Percentiles rank a stretch among this genome's conserved stretches.
phyloP scores from a whole-genome alignment of 2,329 filamentous ascomycete genomes.

The Pseudophaeomoniella oleicola region DNA sequence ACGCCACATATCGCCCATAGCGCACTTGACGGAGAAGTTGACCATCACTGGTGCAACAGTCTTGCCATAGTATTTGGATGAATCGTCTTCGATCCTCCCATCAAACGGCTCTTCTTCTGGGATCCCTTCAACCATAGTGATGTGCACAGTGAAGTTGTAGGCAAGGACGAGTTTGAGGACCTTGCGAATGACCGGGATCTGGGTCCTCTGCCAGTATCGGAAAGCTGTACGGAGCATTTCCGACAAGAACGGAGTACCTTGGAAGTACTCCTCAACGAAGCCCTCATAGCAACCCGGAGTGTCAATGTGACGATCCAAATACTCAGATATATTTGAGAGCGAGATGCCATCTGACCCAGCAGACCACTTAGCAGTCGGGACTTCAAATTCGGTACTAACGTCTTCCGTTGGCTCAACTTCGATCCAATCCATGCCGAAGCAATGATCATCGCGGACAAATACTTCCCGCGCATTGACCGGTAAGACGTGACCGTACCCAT shows the following conservation, averaged over 20 bases:
- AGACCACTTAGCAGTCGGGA: slow-evolving; percentile 76
- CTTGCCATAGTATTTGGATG: slow-evolving; percentile 79
- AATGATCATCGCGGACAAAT: slow-evolving; percentile 79
- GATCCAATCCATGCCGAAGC: slow-evolving; percentile 87
- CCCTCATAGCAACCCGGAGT: slow-evolving; percentile 78
- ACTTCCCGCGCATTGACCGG: slow-evolving; percentile 91
- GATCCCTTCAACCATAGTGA: slow-evolving; percentile 85
- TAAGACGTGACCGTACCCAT: slow-evolving; percentile 86
- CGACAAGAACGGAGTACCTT: slow-evolving; percentile 86
- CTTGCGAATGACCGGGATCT: slow-evolving; percentile 81
- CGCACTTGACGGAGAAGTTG: slow-evolving; percentile 98
- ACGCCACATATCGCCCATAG: slow-evolving; percentile 95
- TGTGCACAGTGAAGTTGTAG: slow-evolving; percentile 88
- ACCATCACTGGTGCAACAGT: slow-evolving; percentile 94
- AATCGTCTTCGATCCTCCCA: slow-evolving; percentile 72
- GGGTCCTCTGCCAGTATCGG: slow-evolving; percentile 80
- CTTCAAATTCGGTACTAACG: slow-evolving; percentile 55
- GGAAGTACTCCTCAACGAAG: slow-evolving; percentile 92
- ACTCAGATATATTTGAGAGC: slow-evolving; percentile 66
- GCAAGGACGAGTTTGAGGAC: slow-evolving; percentile 87
- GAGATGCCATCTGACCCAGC: slow-evolving; percentile 82
- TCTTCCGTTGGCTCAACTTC: slow-evolving; percentile 53
- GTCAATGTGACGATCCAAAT: slow-evolving; percentile 90
- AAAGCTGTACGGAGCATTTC: slow-evolving; percentile 94
- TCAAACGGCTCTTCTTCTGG: slow-evolving; percentile 64